Base-by-base conservation (phyloP, 2,329 filamentous ascomycete genomes). In the Paraconiothyrium brasiliense region DNA sequence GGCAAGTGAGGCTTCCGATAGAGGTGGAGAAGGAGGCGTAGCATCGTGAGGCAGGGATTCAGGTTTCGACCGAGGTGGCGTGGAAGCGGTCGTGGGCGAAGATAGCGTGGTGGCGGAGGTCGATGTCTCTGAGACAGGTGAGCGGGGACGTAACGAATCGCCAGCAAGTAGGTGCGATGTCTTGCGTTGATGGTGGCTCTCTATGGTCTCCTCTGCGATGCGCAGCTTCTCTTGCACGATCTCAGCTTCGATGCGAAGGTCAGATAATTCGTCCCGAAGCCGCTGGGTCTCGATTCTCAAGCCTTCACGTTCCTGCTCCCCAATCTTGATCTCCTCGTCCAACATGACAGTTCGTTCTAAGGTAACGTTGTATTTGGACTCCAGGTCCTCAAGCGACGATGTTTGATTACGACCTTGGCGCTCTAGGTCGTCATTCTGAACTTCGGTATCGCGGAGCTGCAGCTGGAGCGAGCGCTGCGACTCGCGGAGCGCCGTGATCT, bases 371-470 rank as follows among this genome's bases (percentile, higher is more conserved):
- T 95, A 97, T 80, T 98, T 99, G 65, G 92, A 94, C 81, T 99
- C 95, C 79, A 99, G 85, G 76, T 99, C 95, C 81, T 99, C 95
- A 64, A 98, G 87, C 54, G 94, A 97, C 48, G 94, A 97, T 39
- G 93, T 94, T 32, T 94, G 97, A 79, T 97, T 95, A 71, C 95
- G 90, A 69, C 95, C 94, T 82, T 98, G 94, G 68, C 93, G 90
- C 83, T 99, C 95, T 76, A 94, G 97, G 79, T 99, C 95, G 84
- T 99, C 95, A 81, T 98, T 99, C 77, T 92, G 93, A 58, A 99
- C 95, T 80, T 99, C 95, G 71, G 94, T 97, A 78, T 99, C 95
- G 69, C 95, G 90, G 60, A 99, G 83, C 79, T 87, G 92, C 65
- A 97, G 84, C 72, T 95, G 91, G 63, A 97, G 81, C 3, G 90